Evolutionary conservation across 352 stramenopile genomes (phyloP).

Genomic region (Globisporangium emineosum): DNA sequence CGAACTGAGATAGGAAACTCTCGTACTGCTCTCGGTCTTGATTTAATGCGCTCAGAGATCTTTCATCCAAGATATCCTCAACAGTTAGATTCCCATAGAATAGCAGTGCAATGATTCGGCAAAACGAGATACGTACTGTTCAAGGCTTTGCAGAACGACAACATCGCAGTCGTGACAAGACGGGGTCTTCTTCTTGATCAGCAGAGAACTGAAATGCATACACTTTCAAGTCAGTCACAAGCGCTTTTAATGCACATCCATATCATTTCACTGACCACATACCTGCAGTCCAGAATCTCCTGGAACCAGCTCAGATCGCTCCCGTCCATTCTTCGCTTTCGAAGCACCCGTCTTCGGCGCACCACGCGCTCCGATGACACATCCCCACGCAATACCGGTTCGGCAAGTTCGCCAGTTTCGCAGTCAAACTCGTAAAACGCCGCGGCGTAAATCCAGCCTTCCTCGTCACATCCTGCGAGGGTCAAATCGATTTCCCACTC

Average conservation of each 20-base stretch:
- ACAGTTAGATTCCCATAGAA: not conserved
- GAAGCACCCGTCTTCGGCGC: conserved; percentile 49
- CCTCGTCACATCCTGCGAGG: conserved; percentile 47
- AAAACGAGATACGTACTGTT: conserved; percentile 34
- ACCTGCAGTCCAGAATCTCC: conserved; percentile 80
- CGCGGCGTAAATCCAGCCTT: conserved; percentile 72
- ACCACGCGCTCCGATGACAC: conserved; percentile 28
- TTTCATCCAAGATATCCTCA: conserved; percentile 14
- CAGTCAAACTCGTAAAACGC: conserved; percentile 34
- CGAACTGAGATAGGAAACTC: conserved; percentile 49
- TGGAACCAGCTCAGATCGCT: conserved; percentile 82
- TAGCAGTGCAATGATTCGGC: not conserved
- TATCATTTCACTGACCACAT: not conserved
- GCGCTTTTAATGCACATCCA: not conserved
- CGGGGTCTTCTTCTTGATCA: conserved; percentile 68
- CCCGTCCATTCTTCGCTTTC: conserved; percentile 66
- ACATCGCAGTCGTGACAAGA: conserved; percentile 74
- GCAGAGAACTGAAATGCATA: conserved; percentile 34
- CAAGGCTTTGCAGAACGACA: conserved; percentile 44
- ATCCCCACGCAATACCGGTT: conserved; percentile 4
- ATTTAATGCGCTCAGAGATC: conserved; percentile 41
- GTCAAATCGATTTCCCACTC: conserved; percentile 60
- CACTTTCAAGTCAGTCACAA: no score
- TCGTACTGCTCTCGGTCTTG: conserved; percentile 55
- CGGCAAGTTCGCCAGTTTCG: not conserved